Percentiles rank a stretch among this genome's conserved stretches.
Evolutionary conservation across 2,329 filamentous ascomycete species (phyloP).

Genomic region (Ceratocystis variospora): DNA sequence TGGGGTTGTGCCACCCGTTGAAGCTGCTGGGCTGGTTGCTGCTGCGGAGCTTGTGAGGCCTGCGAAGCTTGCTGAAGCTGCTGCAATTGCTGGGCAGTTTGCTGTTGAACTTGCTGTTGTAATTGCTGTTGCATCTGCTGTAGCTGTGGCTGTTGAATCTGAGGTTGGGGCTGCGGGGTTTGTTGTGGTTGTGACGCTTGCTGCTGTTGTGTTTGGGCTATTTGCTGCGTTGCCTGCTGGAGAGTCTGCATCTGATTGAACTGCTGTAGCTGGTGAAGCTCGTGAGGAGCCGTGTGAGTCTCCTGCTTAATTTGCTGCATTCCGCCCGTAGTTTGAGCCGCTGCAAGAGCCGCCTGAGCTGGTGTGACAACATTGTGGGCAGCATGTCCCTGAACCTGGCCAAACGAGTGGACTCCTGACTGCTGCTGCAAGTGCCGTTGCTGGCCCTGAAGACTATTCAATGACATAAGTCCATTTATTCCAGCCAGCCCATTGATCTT

Average conservation of each 20-base stretch:
- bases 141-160: conserved; percentile 19
- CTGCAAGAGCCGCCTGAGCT: conserved; percentile 19
- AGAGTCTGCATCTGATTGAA: conserved; percentile 24
- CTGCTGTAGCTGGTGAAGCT: conserved; percentile 22
- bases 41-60: not conserved
- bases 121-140: conserved; percentile 20
- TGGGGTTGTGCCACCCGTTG: not conserved
- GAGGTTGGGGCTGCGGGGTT: conserved; percentile 13
- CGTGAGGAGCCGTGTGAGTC: conserved; percentile 10
- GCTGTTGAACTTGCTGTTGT: conserved; percentile 16
- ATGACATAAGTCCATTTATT: conserved; percentile 15
- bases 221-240: conserved; percentile 24
- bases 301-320: conserved; percentile 9
- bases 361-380: conserved; percentile 22
- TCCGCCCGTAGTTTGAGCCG: not conserved
- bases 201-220: conserved; percentile 8
- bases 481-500: conserved; percentile 41
- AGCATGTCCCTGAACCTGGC: conserved; percentile 23
- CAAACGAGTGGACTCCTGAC: conserved; percentile 26
- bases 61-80: conserved; percentile 13
- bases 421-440: conserved; percentile 22
- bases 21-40: not conserved
- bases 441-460: conserved; percentile 20
- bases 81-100: conserved; percentile 15
- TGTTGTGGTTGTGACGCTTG: conserved; percentile 17